Evolutionary conservation across 306 rosid species (phyloP), one percentile per base, ranked within the genome.

Genomic region (Castanea mollissima): DNA sequence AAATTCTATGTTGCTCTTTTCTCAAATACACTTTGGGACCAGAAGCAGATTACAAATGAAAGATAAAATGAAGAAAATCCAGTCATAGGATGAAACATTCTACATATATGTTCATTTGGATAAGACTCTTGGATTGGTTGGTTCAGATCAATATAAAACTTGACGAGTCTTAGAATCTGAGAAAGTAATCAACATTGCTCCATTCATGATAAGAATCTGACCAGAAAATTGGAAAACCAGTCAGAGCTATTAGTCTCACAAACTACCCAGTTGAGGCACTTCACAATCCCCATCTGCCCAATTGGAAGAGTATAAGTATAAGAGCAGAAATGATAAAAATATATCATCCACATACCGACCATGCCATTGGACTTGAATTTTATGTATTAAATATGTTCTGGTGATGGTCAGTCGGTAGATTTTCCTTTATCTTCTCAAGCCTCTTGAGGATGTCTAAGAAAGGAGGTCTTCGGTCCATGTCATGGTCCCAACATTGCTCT

Each of bases 391-490:
- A 90, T 71, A 94, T 21, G 79, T 72, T 74, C 98, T 97, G 90
- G 81, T 88, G 90, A 88, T 92, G 91, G 63, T 92, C 98, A 12
- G 98, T 18, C 5, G 91, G 91, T 13, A 87, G 74, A 78, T 55
- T 87, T 75, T 89, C 98, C 84, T 94, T 92, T 49, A 90, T 67
- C 90, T 77, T 92, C 73, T 94, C 98, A 49, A 94, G 97, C 76
- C 79, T 84, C 77, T 89, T 92, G 79, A 94, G 92, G 77, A 94
- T 92, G 25, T 92, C 97, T 84, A 94, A 81, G 89, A 94, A 94
- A 49, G 88, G 81, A 57, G 98, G 98, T 73, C 98, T 90, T 75
- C 59, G 85, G 81, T 78, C 92, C 89, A 83, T 83, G 80, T 92
- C 96, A 71, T 87, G 60, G 38, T 83, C 83, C 98, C 98, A 92